Percentiles rank a stretch among this genome's conserved stretches.
These are phyloP conservation scores for Davidsoniella australis DNA, from an alignment of 2,329 filamentous ascomycete species.

Conservation along the genomic window DNA sequence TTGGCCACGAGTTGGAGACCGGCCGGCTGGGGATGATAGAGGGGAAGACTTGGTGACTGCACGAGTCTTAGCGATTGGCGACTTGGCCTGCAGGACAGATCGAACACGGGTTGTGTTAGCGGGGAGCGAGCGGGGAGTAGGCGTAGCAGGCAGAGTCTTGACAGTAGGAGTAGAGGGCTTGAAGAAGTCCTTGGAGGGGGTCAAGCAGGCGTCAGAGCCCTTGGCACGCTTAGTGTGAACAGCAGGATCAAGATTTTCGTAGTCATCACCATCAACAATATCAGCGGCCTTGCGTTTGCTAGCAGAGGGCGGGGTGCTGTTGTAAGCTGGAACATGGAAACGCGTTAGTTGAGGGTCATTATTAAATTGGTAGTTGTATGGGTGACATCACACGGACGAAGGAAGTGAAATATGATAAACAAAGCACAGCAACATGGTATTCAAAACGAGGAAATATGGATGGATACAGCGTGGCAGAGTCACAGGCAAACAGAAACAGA, in stretches of 20 bases:
- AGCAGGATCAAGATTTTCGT: slow-evolving; percentile 44
- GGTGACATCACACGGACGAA: background rate
- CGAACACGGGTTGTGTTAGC: slow-evolving; percentile 23
- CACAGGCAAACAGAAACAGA: too few relatives aligned
- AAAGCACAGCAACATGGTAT: background rate
- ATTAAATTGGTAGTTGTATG: background rate
- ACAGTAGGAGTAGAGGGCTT: slow-evolving; percentile 27
- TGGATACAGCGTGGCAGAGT: too few relatives aligned
- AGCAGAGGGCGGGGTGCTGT: slow-evolving; percentile 20
- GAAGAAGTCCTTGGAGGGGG: slow-evolving; percentile 28
- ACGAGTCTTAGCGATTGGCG: slow-evolving; percentile 31
- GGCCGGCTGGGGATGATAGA: slow-evolving; percentile 44
- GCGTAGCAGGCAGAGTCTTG: slow-evolving; percentile 18
- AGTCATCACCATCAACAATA: slow-evolving; percentile 31
- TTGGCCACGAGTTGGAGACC: slow-evolving; percentile 50
- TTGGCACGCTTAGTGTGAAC: slow-evolving; percentile 43
- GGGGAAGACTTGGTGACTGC: slow-evolving; percentile 33
- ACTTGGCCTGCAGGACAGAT: slow-evolving; percentile 33
- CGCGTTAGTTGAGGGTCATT: slow-evolving; percentile 9
- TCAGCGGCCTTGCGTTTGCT: slow-evolving; percentile 42
- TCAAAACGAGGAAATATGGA: too few relatives aligned
- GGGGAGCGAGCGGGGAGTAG: slow-evolving; percentile 18
- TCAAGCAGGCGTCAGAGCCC: slow-evolving; percentile 17
- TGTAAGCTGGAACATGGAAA: background rate
- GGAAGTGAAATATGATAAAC: background rate